Percentiles rank a stretch among this genome's conserved stretches.
phyloP scores from a whole-genome alignment of 179 eudicot species.

The Patellifolia procumbens region DNA sequence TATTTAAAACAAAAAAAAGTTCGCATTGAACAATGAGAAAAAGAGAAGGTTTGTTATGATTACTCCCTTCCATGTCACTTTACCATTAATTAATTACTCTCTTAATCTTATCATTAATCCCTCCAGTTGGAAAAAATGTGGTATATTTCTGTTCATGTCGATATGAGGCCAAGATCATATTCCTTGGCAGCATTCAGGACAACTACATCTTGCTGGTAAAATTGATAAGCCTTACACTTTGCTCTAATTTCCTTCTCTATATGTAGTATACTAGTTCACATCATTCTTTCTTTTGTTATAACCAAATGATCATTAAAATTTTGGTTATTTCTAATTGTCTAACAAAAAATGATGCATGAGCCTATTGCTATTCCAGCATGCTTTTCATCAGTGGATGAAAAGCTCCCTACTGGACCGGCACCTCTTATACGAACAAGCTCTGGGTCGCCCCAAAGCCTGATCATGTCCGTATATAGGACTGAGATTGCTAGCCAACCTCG shows the following conservation, averaged over 20 bases:
- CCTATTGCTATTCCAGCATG: slow-evolving; percentile 62
- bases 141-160: slow-evolving; percentile 12
- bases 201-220: slow-evolving; percentile 35
- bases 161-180: slow-evolving; percentile 32
- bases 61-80: background rate
- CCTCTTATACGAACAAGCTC: slow-evolving; percentile 21
- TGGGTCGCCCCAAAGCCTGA: no score
- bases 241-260: slow-evolving; percentile 2
- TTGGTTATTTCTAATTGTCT: slow-evolving; percentile 7
- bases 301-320: no score
- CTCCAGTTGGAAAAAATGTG: slow-evolving; percentile 26
- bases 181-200: slow-evolving; percentile 32
- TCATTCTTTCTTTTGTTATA: background rate
- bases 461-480: no score
- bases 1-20: slow-evolving; percentile 26
- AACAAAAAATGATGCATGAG: slow-evolving; percentile 47
- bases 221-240: slow-evolving; percentile 3
- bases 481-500: no score
- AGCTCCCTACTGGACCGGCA: background rate
- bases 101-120: slow-evolving; percentile 1
- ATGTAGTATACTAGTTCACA: background rate
- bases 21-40: slow-evolving; percentile 18
- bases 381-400: slow-evolving; percentile 51
- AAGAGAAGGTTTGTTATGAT: slow-evolving; percentile 31
- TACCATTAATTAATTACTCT: background rate